Percentiles rank a stretch among this genome's conserved stretches.
Conservation (phyloP, 2,329 filamentous ascomycete genomes). For the Niveomyces coronatus region DNA sequence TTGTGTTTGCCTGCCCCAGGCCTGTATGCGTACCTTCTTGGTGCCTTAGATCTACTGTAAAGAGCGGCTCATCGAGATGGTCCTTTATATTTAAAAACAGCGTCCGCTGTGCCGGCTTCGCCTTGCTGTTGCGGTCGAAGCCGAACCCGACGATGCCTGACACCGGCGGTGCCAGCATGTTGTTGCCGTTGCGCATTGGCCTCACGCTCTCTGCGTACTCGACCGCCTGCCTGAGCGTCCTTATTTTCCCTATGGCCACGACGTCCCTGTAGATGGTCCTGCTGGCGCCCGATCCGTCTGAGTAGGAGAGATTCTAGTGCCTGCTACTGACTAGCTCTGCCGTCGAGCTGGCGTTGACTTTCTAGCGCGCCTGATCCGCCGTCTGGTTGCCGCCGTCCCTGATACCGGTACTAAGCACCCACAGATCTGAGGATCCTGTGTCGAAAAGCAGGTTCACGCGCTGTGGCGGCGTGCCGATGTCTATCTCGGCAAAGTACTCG, state of each 20-base stretch:
- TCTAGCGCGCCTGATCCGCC: slow-evolving; percentile 28
- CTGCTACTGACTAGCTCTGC: slow-evolving; percentile 25
- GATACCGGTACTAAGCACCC: slow-evolving; percentile 24
- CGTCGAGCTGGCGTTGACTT: slow-evolving; percentile 27
- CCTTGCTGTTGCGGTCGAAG: slow-evolving; percentile 32
- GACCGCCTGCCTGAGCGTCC: slow-evolving; percentile 30
- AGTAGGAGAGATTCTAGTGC: slow-evolving; percentile 33
- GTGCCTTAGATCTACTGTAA: slow-evolving; percentile 59
- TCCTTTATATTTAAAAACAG: slow-evolving; percentile 27
- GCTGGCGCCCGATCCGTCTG: slow-evolving; percentile 30
- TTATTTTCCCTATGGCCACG: slow-evolving; percentile 31
- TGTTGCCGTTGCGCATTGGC: slow-evolving; percentile 31
- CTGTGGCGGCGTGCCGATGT: slow-evolving; percentile 24
- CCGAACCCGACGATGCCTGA: slow-evolving; percentile 19
- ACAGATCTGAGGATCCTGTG: slow-evolving; percentile 32
- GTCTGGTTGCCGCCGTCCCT: slow-evolving; percentile 12
- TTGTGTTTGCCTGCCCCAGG: too few species aligned
- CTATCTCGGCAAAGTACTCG: slow-evolving; percentile 4
- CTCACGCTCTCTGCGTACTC: slow-evolving; percentile 33
- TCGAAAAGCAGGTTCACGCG: slow-evolving; percentile 30
- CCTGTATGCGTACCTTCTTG: slow-evolving; percentile 19
- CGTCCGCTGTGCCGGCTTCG: slow-evolving; percentile 31
- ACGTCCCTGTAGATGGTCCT: slow-evolving; percentile 34
- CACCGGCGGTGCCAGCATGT: slow-evolving; percentile 27
- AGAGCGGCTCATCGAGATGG: slow-evolving; percentile 30